Conservation (phyloP, 495 filamentous ascomycete species). For the Podospora tetraspora region DNA sequence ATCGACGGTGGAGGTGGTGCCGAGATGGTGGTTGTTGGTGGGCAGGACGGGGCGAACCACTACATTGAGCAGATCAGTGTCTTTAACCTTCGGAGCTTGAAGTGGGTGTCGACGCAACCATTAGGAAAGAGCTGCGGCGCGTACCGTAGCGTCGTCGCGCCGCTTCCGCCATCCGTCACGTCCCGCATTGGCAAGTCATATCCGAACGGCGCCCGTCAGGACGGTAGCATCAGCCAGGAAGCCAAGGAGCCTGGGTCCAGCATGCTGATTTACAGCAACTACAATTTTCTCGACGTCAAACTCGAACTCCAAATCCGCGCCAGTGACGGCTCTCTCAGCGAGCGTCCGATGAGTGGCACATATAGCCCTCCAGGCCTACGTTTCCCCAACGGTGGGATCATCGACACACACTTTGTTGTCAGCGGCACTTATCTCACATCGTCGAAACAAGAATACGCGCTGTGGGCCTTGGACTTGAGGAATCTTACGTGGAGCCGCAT, state of each 20-base stretch:
- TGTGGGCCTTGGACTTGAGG: slow-evolving; percentile 89
- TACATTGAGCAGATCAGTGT: slow-evolving; percentile 98
- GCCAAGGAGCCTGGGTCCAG: slow-evolving; percentile 61
- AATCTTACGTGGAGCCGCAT: slow-evolving; percentile 91
- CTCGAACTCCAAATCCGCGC: slow-evolving; percentile 84
- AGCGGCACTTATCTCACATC: slow-evolving; percentile 95
- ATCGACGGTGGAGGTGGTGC: slow-evolving; percentile 89
- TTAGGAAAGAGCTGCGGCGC: slow-evolving; percentile 90
- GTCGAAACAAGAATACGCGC: slow-evolving; percentile 95
- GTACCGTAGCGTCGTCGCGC: slow-evolving; percentile 90
- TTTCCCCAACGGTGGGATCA: slow-evolving; percentile 91
- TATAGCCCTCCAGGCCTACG: slow-evolving; percentile 86
- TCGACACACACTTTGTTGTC: slow-evolving; percentile 92
- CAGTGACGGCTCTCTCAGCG: slow-evolving; percentile 76
- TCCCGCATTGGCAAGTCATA: slow-evolving; percentile 62
- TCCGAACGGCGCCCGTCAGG: slow-evolving; percentile 26
- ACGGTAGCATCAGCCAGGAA: slow-evolving; percentile 41
- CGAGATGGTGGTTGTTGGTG: slow-evolving; percentile 95
- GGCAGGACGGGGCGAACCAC: slow-evolving; percentile 94
- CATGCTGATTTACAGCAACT: slow-evolving; percentile 98
- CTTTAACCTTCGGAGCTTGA: slow-evolving; percentile 92
- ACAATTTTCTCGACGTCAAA: slow-evolving; percentile 96
- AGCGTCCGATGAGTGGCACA: slow-evolving; percentile 81
- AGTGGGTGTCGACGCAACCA: slow-evolving; percentile 83
- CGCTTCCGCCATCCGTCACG: slow-evolving; percentile 59